phyloP scores from a whole-genome alignment of 2,329 filamentous ascomycete genomes.

The Talaromyces islandicus region DNA sequence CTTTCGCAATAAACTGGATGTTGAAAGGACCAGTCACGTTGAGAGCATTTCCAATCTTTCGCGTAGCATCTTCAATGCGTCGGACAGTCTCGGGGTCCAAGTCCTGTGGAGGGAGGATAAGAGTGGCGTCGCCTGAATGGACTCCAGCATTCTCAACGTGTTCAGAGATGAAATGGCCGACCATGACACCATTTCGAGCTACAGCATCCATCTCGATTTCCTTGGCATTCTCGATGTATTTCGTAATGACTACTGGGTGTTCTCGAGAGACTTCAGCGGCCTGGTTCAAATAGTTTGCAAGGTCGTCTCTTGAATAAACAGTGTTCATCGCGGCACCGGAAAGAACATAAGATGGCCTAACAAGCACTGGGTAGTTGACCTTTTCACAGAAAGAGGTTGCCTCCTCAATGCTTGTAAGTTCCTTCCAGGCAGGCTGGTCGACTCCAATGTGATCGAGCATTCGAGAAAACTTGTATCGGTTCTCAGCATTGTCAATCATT shows the following conservation, averaged over 20 bases:
- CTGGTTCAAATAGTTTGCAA: constrained; percentile 82
- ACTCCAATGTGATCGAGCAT: constrained; percentile 94
- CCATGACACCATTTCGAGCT: constrained; percentile 78
- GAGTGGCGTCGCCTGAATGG: constrained; percentile 93
- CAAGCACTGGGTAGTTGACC: constrained; percentile 88
- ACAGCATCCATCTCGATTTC: constrained; percentile 99
- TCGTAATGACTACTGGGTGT: constrained; percentile 96
- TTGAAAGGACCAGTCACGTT: constrained; percentile 97
- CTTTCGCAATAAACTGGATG: constrained; percentile 99
- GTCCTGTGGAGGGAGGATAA: constrained; percentile 93
- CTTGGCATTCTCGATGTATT: constrained; percentile 99
- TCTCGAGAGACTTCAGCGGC: constrained; percentile 90
- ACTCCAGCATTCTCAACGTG: constrained; percentile 98
- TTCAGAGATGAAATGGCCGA: constrained; percentile 96
- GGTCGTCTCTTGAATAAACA: constrained; percentile 90
- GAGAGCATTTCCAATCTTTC: constrained; percentile 88
- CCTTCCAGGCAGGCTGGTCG: constrained; percentile 97
- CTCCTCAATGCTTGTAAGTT: constrained; percentile 89
- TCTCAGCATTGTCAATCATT: constrained; percentile 98
- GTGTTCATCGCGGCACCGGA: constrained; percentile 99
- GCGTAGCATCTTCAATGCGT: constrained; percentile 88
- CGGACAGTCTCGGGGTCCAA: constrained; percentile 80
- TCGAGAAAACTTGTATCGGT: constrained; percentile 96
- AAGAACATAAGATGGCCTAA: constrained; percentile 92
- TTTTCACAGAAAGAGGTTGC: constrained; percentile 79